Percentiles rank a stretch among this genome's conserved stretches.
These are phyloP conservation scores for Dipteronia sinensis DNA, from an alignment of 345 rosid species.

Conservation along the genomic window DNA sequence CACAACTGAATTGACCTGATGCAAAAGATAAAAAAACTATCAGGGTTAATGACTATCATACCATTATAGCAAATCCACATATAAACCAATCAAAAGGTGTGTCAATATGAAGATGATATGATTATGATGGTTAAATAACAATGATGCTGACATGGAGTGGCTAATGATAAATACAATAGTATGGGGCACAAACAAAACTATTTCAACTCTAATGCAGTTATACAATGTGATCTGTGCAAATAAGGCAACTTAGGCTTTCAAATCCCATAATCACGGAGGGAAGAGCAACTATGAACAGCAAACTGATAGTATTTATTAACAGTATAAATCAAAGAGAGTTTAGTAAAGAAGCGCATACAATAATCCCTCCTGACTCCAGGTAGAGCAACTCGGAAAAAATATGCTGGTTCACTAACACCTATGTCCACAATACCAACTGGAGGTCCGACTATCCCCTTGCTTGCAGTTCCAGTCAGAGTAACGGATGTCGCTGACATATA, in stretches of 20 bases:
- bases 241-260: neutral
- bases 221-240: neutral
- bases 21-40: neutral
- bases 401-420: constrained; percentile 55
- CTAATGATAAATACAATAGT: too few species aligned
- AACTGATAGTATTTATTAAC: neutral
- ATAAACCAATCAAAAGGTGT: neutral
- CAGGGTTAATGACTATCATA: neutral
- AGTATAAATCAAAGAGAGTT: neutral
- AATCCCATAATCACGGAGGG: neutral
- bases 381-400: constrained; percentile 56
- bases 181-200: neutral
- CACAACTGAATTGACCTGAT: constrained; percentile 65
- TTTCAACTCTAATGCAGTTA: neutral
- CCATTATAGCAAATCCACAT: neutral
- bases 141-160: neutral
- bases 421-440: constrained; percentile 60
- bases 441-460: constrained; percentile 39
- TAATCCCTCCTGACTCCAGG: constrained; percentile 57
- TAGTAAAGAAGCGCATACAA: constrained; percentile 29
- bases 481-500: constrained; percentile 29
- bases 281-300: neutral
- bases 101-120: neutral
- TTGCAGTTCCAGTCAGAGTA: constrained; percentile 48
- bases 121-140: neutral